A percentile compares a stretch with the other conserved stretches of the same genome.
phyloP scores from a whole-genome alignment of 805 yeast species.

The Tetrapisispora fleetii region DNA sequence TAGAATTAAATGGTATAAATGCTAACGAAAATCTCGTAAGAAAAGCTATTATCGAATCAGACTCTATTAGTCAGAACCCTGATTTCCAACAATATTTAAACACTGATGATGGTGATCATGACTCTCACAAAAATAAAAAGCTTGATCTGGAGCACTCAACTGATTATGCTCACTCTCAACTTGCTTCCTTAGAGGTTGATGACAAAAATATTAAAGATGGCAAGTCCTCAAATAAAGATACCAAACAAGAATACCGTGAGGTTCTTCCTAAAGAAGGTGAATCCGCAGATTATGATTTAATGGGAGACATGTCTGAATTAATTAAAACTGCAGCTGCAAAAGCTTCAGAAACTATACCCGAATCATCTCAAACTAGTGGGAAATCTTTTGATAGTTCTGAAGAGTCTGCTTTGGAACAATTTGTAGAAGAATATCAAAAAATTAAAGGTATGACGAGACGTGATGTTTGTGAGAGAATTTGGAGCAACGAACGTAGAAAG shows the following conservation, averaged over 20 bases:
- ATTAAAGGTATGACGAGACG: slow-evolving; percentile 52
- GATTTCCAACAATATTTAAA: slow-evolving; percentile 30
- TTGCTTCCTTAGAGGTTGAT: slow-evolving; percentile 1
- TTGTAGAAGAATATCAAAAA: slow-evolving; percentile 57
- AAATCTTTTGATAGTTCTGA: slow-evolving; percentile 32
- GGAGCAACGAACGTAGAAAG: slow-evolving; percentile 78
- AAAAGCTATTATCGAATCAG: slow-evolving; percentile 61
- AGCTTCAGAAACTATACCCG: slow-evolving; percentile 30
- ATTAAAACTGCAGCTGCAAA: slow-evolving; percentile 36
- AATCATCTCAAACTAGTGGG: slow-evolving; percentile 26
- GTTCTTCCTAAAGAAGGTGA: slow-evolving; percentile 22
- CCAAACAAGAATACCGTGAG: slow-evolving; percentile 13
- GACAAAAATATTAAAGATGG: slow-evolving; percentile 8
- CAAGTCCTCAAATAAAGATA: slow-evolving; percentile 11
- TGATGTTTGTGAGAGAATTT: slow-evolving; percentile 72
- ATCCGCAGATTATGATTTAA: slow-evolving; percentile 8
- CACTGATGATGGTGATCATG: slow-evolving; percentile 15
- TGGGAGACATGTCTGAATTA: slow-evolving; percentile 32
- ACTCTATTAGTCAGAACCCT: slow-evolving; percentile 44
- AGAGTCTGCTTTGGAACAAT: slow-evolving; percentile 67
- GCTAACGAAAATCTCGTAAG: slow-evolving; percentile 60
- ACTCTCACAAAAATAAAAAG: slow-evolving; percentile 6
- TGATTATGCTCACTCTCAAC: slow-evolving; percentile 3
- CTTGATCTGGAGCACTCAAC: slow-evolving; percentile 2
- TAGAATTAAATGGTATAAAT: slow-evolving; percentile 26